A percentile compares a stretch with the other conserved stretches of the same genome.
Evolutionary conservation across 2,329 filamentous ascomycete species (phyloP).

Genomic region (Colletotrichum aenigma): DNA sequence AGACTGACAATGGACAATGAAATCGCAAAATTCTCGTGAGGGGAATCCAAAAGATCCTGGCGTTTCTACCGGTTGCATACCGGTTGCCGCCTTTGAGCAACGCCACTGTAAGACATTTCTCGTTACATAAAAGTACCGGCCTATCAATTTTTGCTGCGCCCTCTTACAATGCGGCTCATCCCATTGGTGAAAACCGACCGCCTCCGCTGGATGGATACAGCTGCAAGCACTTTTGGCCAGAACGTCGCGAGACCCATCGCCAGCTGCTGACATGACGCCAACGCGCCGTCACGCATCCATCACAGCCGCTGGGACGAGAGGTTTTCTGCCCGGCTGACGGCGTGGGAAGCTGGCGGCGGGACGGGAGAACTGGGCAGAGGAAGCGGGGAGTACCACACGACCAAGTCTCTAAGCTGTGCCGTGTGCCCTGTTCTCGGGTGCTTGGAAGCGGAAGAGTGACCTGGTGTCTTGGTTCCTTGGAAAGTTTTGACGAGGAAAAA

Average conservation of each 20-base stretch:
- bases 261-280: conserved; percentile 14
- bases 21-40: background rate
- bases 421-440: background rate
- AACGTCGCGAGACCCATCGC: background rate
- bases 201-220: background rate
- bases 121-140: background rate
- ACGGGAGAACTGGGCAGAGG: background rate
- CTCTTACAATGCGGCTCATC: background rate
- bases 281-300: conserved; percentile 3
- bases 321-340: background rate
- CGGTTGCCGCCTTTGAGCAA: background rate
- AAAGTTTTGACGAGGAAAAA: background rate
- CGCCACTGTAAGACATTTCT: background rate
- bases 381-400: background rate
- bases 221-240: conserved; percentile 12
- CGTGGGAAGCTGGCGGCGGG: background rate
- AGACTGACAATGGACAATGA: background rate
- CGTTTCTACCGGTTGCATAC: background rate
- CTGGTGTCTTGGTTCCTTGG: background rate
- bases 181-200: background rate
- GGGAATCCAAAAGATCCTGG: background rate
- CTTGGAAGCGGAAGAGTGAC: background rate
- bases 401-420: background rate
- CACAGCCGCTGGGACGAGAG: background rate
- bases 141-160: background rate